Conservation (phyloP, 2,329 filamentous ascomycete genomes). For the Penicillium olsonii region DNA sequence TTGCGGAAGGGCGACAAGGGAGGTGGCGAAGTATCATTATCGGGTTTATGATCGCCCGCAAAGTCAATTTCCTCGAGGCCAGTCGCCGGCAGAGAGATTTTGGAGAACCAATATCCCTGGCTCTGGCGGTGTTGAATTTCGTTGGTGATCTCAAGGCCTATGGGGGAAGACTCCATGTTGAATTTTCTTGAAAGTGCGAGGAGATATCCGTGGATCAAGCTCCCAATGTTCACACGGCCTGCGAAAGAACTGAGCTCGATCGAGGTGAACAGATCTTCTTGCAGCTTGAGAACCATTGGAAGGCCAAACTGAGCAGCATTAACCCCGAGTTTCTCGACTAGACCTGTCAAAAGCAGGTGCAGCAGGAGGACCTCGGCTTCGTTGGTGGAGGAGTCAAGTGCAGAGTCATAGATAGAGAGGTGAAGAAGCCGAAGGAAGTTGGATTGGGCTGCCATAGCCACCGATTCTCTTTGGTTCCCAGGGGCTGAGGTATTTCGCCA, state of each 20-base stretch:
- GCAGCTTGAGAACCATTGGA: constrained; percentile 85
- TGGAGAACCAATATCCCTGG: constrained; percentile 77
- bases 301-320: constrained; percentile 78
- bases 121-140: constrained; percentile 75
- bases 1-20: constrained; percentile 73
- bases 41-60: constrained; percentile 41
- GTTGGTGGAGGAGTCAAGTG: constrained; percentile 69
- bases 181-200: constrained; percentile 78
- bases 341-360: constrained; percentile 72
- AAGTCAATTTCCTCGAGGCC: constrained; percentile 62
- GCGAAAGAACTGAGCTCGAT: constrained; percentile 47
- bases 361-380: constrained; percentile 75
- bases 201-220: constrained; percentile 85
- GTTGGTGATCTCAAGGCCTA: constrained; percentile 70
- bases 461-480: constrained; percentile 60
- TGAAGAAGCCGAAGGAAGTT: constrained; percentile 81
- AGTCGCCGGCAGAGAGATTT: constrained; percentile 69
- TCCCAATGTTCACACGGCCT: constrained; percentile 77
- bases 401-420: constrained; percentile 85
- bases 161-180: constrained; percentile 68
- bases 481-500: constrained; percentile 70
- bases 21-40: constrained; percentile 48
- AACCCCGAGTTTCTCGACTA: constrained; percentile 77
- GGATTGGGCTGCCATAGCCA: constrained; percentile 55
- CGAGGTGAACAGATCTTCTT: constrained; percentile 68